Evolutionary conservation across 768 basidiomycete species (phyloP).

Genomic region (Zangia roseola): DNA sequence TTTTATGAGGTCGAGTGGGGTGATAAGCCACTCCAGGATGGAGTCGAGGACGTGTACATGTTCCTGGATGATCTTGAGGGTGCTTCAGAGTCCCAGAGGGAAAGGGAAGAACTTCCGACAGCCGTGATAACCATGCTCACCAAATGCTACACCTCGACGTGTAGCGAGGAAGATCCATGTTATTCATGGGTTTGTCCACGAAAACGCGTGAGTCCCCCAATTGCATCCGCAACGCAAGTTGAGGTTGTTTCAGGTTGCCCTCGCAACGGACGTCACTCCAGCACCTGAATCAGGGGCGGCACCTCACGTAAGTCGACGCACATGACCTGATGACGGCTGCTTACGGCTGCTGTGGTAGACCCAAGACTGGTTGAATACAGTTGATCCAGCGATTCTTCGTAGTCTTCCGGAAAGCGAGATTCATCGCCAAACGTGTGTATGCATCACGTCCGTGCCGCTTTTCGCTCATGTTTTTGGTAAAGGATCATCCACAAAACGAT

Average conservation of each 20-base stretch:
- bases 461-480: conserved; percentile 1
- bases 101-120: conserved; percentile 76
- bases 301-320: conserved; percentile 34
- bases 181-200: conserved; percentile 80
- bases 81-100: conserved; percentile 54
- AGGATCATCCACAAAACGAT: conserved; percentile 86
- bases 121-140: conserved; percentile 90
- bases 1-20: conserved; percentile 98
- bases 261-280: conserved; percentile 21
- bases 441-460: background rate
- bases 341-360: conserved; percentile 24
- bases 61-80: conserved; percentile 84
- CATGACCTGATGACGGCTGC: conserved; percentile 11
- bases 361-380: conserved; percentile 52
- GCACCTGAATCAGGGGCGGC: conserved; percentile 27
- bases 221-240: background rate
- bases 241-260: conserved; percentile 22
- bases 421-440: conserved; percentile 67
- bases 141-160: conserved; percentile 86
- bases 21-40: conserved; percentile 74
- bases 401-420: conserved; percentile 76
- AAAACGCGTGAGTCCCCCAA: conserved; percentile 47
- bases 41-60: conserved; percentile 92
- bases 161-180: conserved; percentile 76
- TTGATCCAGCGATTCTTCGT: conserved; percentile 47